These are phyloP conservation scores for Rhynchosporium agropyri DNA, from an alignment of 2,329 filamentous ascomycete species.

Conservation along the genomic window DNA sequence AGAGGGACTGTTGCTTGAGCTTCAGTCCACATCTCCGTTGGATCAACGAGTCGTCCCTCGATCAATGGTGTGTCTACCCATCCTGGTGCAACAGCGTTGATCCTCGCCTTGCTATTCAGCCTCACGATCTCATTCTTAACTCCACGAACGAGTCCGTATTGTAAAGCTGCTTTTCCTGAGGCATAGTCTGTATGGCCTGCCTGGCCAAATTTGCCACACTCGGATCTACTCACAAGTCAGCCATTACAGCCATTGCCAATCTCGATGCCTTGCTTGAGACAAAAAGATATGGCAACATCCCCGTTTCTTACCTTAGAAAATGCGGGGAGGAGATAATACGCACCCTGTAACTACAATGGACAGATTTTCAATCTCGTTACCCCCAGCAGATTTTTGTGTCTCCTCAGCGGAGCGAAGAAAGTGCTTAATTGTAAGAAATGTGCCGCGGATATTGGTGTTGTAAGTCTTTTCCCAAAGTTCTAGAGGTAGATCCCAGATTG, in stretches of 20 bases:
- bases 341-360: slow-evolving; percentile 52
- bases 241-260: no score
- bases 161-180: slow-evolving; percentile 53
- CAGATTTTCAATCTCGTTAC: slow-evolving; percentile 50
- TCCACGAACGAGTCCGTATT: slow-evolving; percentile 54
- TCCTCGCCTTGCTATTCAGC: slow-evolving; percentile 57
- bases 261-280: no score
- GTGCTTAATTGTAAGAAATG: slow-evolving; percentile 58
- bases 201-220: slow-evolving; percentile 46
- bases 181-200: slow-evolving; percentile 50
- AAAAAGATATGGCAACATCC: no score
- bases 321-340: no score
- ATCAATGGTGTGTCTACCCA: slow-evolving; percentile 72
- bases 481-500: slow-evolving; percentile 55
- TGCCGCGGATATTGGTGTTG: slow-evolving; percentile 53
- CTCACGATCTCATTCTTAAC: slow-evolving; percentile 59
- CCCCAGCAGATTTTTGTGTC: slow-evolving; percentile 42
- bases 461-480: slow-evolving; percentile 57
- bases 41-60: slow-evolving; percentile 53
- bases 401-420: slow-evolving; percentile 50
- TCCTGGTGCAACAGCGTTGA: slow-evolving; percentile 81
- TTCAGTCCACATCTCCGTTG: slow-evolving; percentile 52
- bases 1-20: slow-evolving; percentile 60
- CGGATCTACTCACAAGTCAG: slow-evolving; percentile 44
- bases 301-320: no score